phyloP scores from a whole-genome alignment of 73 alveolate species.

The Paramecium sexaurelia region DNA sequence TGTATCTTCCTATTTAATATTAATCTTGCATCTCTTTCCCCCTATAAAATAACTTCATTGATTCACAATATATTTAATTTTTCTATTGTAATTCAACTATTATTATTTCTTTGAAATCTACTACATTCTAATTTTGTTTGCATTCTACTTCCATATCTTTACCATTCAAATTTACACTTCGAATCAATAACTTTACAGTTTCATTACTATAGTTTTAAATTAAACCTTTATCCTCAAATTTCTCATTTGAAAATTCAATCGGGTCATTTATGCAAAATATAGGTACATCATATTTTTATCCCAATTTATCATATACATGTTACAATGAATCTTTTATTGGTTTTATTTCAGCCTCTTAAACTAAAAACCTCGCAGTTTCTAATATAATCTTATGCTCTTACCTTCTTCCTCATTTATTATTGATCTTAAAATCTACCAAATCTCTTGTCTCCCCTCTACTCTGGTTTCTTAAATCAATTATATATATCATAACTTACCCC shows the following conservation, averaged over 20 bases:
- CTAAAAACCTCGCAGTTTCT: not conserved
- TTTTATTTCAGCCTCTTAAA: conserved; percentile 18
- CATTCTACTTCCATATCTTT: not conserved
- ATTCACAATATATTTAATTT: not conserved
- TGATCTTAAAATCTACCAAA: conserved; percentile 11
- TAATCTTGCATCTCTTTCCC: not conserved
- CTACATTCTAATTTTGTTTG: not conserved
- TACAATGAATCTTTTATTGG: not conserved
- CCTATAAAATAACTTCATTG: not conserved
- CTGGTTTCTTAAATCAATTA: conserved; percentile 43
- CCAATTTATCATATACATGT: conserved; percentile 6
- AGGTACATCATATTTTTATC: conserved; percentile 39
- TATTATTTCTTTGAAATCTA: not conserved
- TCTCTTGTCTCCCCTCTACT: conserved; percentile 48
- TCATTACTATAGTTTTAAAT: not conserved
- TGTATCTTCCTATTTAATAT: not conserved
- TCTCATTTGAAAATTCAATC: not conserved
- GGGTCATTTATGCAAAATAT: conserved; percentile 57
- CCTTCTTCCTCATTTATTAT: not conserved
- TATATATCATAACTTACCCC: conserved; percentile 2
- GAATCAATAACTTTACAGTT: not conserved
- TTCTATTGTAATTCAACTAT: not conserved
- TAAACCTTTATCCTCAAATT: not conserved
- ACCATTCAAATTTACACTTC: not conserved
- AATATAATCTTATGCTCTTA: not conserved